Percentiles rank a stretch among this genome's conserved stretches.
Conservation (phyloP, 371 early-diverging fungal species). For the Vairimorpha ceranae region DNA sequence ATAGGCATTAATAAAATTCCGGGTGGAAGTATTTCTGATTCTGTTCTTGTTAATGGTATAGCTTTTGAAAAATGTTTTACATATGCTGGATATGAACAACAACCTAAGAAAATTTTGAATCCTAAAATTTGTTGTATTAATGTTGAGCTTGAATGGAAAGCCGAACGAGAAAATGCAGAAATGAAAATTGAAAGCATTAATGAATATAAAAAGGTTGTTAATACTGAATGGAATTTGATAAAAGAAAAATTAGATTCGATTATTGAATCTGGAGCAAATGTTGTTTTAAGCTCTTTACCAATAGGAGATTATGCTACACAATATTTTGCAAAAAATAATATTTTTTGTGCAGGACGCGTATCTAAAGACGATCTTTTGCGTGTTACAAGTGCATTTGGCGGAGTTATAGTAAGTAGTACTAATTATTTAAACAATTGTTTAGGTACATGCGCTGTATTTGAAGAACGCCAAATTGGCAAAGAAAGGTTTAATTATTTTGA, state of each 20-base stretch:
- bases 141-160: slow-evolving; percentile 96
- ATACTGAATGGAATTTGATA: slow-evolving; percentile 98
- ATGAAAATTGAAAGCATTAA: slow-evolving; percentile 84
- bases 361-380: slow-evolving; percentile 80
- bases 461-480: slow-evolving; percentile 92
- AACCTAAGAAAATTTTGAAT: slow-evolving; percentile 86
- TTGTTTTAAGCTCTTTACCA: slow-evolving; percentile 91
- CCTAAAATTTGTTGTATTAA: slow-evolving; percentile 87
- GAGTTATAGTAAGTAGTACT: slow-evolving; percentile 77
- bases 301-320: slow-evolving; percentile 99
- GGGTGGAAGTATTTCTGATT: slow-evolving; percentile 93
- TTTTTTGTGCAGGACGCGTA: slow-evolving; percentile 98
- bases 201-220: slow-evolving; percentile 96
- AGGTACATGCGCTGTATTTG: slow-evolving; percentile 80
- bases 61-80: slow-evolving; percentile 99
- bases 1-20: slow-evolving; percentile 82
- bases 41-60: slow-evolving; percentile 86
- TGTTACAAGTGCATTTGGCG: slow-evolving; percentile 86
- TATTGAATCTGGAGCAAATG: slow-evolving; percentile 90
- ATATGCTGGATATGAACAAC: slow-evolving; percentile 99
- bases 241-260: slow-evolving; percentile 93
- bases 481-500: slow-evolving; percentile 91
- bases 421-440: slow-evolving; percentile 67
- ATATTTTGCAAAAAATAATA: slow-evolving; percentile 96
- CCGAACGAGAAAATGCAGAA: slow-evolving; percentile 99